phyloP scores from a whole-genome alignment of 352 stramenopile species.

The Lagenidium giganteum region DNA sequence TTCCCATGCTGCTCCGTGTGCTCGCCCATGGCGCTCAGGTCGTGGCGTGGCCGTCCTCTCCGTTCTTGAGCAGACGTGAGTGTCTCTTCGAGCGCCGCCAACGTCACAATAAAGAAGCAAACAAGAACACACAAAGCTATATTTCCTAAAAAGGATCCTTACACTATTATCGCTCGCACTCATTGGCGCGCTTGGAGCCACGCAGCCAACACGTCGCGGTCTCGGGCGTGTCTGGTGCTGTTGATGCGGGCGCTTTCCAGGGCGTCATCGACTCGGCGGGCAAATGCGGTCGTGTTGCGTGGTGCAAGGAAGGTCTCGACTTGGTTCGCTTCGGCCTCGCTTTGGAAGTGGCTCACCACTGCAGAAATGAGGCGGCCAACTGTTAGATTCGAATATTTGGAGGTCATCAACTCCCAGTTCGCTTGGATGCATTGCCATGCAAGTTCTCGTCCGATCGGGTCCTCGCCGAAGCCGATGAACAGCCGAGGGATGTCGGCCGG shows the following conservation, averaged over 20 bases:
- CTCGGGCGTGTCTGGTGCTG: conserved; percentile 35
- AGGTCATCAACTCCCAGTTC: conserved; percentile 49
- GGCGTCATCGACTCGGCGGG: conserved; percentile 42
- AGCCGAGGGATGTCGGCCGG: conserved; percentile 55
- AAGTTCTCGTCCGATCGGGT: conserved; percentile 39
- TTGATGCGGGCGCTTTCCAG: conserved; percentile 61
- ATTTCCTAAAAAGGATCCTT: too few species aligned
- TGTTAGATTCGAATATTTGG: conserved; percentile 55
- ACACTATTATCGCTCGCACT: too few species aligned
- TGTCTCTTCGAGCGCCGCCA: too few species aligned
- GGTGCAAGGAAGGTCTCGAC: conserved; percentile 48
- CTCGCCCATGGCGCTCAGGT: too few species aligned
- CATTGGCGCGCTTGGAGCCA: conserved; percentile 33
- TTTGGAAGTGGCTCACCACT: conserved; percentile 40
- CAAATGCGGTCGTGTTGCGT: conserved; percentile 56
- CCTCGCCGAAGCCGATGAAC: conserved; percentile 47
- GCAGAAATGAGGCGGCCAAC: conserved; percentile 37
- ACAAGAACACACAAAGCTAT: too few species aligned
- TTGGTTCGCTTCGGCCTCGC: conserved; percentile 36
- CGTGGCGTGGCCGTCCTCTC: too few species aligned
- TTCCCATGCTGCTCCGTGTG: too few species aligned
- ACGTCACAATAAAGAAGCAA: too few species aligned
- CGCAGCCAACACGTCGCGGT: conserved; percentile 44
- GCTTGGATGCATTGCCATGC: conserved; percentile 66
- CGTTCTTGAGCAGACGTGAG: too few species aligned